These are phyloP conservation scores for Fusarium sublunatum DNA, from an alignment of 2,329 filamentous ascomycete genomes.

Conservation along the genomic window DNA sequence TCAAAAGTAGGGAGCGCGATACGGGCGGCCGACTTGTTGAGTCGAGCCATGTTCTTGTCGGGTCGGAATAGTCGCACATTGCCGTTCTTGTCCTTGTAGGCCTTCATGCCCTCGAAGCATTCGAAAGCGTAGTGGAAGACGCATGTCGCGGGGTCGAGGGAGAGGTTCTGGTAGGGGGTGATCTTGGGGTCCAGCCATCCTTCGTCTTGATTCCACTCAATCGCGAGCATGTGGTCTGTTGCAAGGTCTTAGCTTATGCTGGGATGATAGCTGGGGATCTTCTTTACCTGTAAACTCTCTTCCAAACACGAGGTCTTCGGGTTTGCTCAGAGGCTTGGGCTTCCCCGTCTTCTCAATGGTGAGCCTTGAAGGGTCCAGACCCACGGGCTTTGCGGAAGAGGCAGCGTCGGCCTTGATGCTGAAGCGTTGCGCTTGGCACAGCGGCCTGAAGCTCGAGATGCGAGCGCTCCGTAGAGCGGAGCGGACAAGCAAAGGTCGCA, in stretches of 20 bases:
- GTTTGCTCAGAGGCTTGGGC: slow-evolving; percentile 79
- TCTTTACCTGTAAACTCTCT: slow-evolving; percentile 84
- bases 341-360: slow-evolving; percentile 77
- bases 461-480: slow-evolving; percentile 52
- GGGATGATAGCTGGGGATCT: background rate
- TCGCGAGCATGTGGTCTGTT: slow-evolving; percentile 93
- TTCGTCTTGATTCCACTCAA: slow-evolving; percentile 88
- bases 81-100: slow-evolving; percentile 88
- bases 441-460: slow-evolving; percentile 53
- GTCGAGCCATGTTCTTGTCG: slow-evolving; percentile 92
- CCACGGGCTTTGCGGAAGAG: slow-evolving; percentile 66
- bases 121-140: slow-evolving; percentile 99
- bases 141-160: slow-evolving; percentile 93
- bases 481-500: slow-evolving; percentile 50
- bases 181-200: slow-evolving; percentile 89
- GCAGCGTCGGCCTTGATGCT: slow-evolving; percentile 65
- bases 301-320: slow-evolving; percentile 89
- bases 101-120: slow-evolving; percentile 99
- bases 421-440: slow-evolving; percentile 54
- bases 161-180: slow-evolving; percentile 95
- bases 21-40: slow-evolving; percentile 91
- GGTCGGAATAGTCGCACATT: slow-evolving; percentile 90
- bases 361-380: slow-evolving; percentile 82
- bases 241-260: slow-evolving; percentile 27
- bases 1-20: slow-evolving; percentile 94